phyloP scores from a whole-genome alignment of 495 filamentous ascomycete genomes.

The Aspergillus olivimuriae region DNA sequence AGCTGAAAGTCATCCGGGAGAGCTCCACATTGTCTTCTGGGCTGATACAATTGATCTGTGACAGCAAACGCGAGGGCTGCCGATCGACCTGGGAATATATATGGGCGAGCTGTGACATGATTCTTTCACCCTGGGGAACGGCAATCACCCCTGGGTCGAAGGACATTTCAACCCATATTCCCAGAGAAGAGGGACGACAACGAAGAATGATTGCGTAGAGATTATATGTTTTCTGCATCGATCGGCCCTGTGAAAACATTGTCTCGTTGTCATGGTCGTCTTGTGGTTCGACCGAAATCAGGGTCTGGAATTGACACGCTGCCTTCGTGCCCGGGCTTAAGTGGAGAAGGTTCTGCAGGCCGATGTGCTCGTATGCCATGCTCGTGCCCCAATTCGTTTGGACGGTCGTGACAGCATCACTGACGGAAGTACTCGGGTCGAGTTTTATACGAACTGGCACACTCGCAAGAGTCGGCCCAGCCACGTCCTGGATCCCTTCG shows the following conservation, averaged over 20 bases:
- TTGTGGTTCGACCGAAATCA: slow-evolving; percentile 23
- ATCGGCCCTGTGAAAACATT: slow-evolving; percentile 5
- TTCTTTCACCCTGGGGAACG: background rate
- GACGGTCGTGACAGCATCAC: slow-evolving; percentile 7
- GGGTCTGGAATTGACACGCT: slow-evolving; percentile 32
- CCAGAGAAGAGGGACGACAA: slow-evolving; percentile 27
- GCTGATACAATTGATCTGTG: background rate
- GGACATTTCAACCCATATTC: background rate
- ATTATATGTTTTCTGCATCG: slow-evolving; percentile 12
- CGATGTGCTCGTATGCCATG: slow-evolving; percentile 33
- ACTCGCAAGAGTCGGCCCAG: slow-evolving; percentile 1
- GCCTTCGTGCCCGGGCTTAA: slow-evolving; percentile 19
- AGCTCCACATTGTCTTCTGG: background rate
- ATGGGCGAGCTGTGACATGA: background rate
- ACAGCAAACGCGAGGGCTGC: background rate
- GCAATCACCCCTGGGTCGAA: background rate
- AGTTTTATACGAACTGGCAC: slow-evolving; percentile 2
- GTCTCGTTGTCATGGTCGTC: slow-evolving; percentile 11
- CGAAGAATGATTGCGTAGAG: slow-evolving; percentile 24
- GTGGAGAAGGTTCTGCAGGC: slow-evolving; percentile 35
- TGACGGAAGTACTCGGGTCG: background rate
- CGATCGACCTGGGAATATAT: background rate
- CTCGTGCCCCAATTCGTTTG: slow-evolving; percentile 22
- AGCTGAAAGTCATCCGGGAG: background rate
- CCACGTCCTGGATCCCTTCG: slow-evolving; percentile 4